These are phyloP conservation scores for Tetradesmus obliquus DNA, from an alignment of 139 green algal genomes.

Conservation along the genomic window DNA sequence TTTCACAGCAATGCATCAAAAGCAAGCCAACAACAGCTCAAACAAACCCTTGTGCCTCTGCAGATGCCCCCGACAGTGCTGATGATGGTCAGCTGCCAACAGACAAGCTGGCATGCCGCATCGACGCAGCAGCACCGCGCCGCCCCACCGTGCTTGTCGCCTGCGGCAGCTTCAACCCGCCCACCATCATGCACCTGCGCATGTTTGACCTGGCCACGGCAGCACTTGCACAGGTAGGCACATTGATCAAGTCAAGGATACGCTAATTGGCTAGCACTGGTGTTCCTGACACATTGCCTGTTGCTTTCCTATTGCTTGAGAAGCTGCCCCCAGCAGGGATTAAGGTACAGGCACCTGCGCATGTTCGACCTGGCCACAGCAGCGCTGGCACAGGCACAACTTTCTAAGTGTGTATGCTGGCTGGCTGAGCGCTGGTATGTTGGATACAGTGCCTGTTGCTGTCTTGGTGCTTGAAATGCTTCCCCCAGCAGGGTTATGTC, in stretches of 20 bases:
- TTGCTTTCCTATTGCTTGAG: background rate
- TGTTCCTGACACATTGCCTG: background rate
- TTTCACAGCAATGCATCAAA: background rate
- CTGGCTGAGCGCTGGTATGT: too few relatives aligned
- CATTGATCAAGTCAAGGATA: background rate
- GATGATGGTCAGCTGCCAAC: conserved; percentile 33
- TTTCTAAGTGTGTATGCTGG: background rate
- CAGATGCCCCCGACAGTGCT: background rate
- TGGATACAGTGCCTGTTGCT: too few relatives aligned
- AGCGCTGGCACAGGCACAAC: conserved; percentile 58
- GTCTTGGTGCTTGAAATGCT: too few relatives aligned
- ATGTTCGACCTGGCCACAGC: conserved; percentile 86
- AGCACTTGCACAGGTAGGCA: conserved; percentile 66
- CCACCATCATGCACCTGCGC: conserved; percentile 85
- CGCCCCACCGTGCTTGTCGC: conserved; percentile 78
- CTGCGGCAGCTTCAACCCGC: conserved; percentile 93
- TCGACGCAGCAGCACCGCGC: background rate
- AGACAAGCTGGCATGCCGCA: conserved; percentile 50
- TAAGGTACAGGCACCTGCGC: conserved; percentile 70
- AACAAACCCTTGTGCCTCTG: background rate
- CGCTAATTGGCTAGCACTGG: background rate
- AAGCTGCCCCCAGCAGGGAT: background rate
- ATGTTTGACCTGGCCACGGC: conserved; percentile 86
- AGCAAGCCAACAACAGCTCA: background rate
- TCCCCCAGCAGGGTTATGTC: too few relatives aligned